These are phyloP conservation scores for Suillus discolor DNA, from an alignment of 768 basidiomycete genomes.

Conservation along the genomic window DNA sequence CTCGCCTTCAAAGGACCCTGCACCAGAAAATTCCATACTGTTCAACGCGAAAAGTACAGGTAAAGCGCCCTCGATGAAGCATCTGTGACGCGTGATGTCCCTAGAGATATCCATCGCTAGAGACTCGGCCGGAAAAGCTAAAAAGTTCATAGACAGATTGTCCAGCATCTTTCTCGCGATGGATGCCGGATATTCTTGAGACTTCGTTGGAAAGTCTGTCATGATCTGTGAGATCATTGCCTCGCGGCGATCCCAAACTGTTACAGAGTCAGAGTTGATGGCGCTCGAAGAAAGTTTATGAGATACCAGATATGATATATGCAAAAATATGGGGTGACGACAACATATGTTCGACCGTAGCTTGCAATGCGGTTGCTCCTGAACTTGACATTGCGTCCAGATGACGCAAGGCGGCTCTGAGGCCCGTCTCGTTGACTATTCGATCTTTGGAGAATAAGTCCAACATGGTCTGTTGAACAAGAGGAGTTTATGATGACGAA, in stretches of 20 bases:
- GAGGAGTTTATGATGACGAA: too few species aligned
- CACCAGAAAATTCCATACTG: constrained; percentile 3
- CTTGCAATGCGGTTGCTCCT: constrained; percentile 20
- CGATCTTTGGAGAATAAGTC: constrained; percentile 7
- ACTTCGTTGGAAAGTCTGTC: constrained; percentile 33
- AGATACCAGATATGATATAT: constrained; percentile 32
- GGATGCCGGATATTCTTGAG: constrained; percentile 25
- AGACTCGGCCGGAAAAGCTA: constrained; percentile 22
- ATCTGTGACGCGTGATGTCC: constrained; percentile 21
- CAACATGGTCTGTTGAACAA: not conserved
- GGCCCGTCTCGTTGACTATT: constrained; percentile 22
- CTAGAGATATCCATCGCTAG: constrained; percentile 15
- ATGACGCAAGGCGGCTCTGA: constrained; percentile 15
- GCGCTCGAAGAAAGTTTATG: not conserved
- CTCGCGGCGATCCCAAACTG: constrained; percentile 18
- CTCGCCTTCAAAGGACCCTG: not conserved
- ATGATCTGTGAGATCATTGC: constrained; percentile 32
- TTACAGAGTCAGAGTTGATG: not conserved
- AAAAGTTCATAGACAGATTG: constrained; percentile 27
- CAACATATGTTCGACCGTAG: constrained; percentile 30
- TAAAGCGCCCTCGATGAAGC: constrained; percentile 26
- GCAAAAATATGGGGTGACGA: constrained; percentile 29
- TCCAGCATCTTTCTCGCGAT: constrained; percentile 23
- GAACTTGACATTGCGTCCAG: constrained; percentile 30
- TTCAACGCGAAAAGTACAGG: constrained; percentile 23